Percentiles rank a stretch among this genome's conserved stretches.
Conservation (phyloP, 169 alveolate genomes). For the Cryptosporidium viatorum region DNA sequence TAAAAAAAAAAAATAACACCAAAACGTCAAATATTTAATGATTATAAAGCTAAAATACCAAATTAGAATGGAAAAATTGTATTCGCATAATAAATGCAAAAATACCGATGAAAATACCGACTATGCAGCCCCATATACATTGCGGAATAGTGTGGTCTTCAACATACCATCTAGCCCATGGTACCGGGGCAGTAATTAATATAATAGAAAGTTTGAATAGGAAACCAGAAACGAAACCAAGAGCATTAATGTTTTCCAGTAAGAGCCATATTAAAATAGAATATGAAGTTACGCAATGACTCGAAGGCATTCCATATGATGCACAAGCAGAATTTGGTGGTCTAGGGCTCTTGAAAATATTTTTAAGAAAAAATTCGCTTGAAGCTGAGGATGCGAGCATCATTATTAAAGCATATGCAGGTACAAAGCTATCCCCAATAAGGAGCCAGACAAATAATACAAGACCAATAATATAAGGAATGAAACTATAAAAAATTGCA, state of each 20-base stretch:
- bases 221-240: slow-evolving; percentile 68
- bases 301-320: slow-evolving; percentile 81
- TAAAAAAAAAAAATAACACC: neutral
- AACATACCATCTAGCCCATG: slow-evolving; percentile 79
- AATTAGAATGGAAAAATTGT: slow-evolving; percentile 43
- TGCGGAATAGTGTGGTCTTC: slow-evolving; percentile 79
- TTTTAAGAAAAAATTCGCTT: slow-evolving; percentile 76
- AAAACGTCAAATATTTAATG: neutral
- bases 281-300: slow-evolving; percentile 77
- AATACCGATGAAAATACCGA: slow-evolving; percentile 68
- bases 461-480: slow-evolving; percentile 68
- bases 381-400: slow-evolving; percentile 63
- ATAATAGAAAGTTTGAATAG: slow-evolving; percentile 74
- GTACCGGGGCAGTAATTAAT: slow-evolving; percentile 76
- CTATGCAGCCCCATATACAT: slow-evolving; percentile 76
- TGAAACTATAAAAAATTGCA: slow-evolving; percentile 71
- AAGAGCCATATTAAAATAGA: slow-evolving; percentile 74
- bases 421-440: slow-evolving; percentile 57
- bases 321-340: slow-evolving; percentile 79
- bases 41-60: slow-evolving; percentile 36
- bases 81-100: slow-evolving; percentile 61
- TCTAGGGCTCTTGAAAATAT: slow-evolving; percentile 74
- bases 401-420: slow-evolving; percentile 73
- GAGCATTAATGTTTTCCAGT: slow-evolving; percentile 76
- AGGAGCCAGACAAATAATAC: slow-evolving; percentile 59